phyloP scores from a whole-genome alignment of 202 grass and related monocot species.

The Setaria italica region DNA sequence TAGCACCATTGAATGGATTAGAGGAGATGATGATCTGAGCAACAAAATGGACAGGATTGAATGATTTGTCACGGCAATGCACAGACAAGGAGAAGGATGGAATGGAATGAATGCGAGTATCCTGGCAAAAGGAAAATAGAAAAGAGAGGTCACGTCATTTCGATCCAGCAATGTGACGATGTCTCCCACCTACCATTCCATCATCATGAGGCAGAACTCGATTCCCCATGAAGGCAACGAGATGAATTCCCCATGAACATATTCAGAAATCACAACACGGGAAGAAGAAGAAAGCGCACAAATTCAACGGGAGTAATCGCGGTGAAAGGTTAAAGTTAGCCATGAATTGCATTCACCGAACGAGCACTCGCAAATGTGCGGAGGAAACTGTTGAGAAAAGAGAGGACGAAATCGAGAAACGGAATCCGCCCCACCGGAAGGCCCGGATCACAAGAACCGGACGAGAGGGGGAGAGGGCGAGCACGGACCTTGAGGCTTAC shows the following conservation, averaged over 20 bases:
- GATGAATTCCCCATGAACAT: neutral
- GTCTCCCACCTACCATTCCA: constrained; percentile 54
- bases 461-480: neutral
- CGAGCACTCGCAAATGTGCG: constrained; percentile 5
- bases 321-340: neutral
- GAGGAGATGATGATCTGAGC: neutral
- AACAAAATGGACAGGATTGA: constrained; percentile 1
- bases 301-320: neutral
- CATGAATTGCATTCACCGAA: neutral
- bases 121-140: constrained; percentile 29
- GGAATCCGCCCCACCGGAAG: constrained; percentile 20
- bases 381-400: constrained; percentile 8
- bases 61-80: constrained; percentile 38
- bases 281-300: neutral
- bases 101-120: constrained; percentile 37
- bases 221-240: neutral
- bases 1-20: constrained; percentile 14
- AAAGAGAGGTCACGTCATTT: constrained; percentile 53
- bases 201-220: constrained; percentile 13
- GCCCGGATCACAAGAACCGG: constrained; percentile 23
- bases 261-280: neutral
- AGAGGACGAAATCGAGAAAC: neutral
- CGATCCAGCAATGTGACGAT: constrained; percentile 56
- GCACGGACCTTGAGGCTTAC: constrained; percentile 66
- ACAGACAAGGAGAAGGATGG: constrained; percentile 9